phyloP scores from a whole-genome alignment of 805 yeast genomes.

The Hanseniaspora mollemarum region DNA sequence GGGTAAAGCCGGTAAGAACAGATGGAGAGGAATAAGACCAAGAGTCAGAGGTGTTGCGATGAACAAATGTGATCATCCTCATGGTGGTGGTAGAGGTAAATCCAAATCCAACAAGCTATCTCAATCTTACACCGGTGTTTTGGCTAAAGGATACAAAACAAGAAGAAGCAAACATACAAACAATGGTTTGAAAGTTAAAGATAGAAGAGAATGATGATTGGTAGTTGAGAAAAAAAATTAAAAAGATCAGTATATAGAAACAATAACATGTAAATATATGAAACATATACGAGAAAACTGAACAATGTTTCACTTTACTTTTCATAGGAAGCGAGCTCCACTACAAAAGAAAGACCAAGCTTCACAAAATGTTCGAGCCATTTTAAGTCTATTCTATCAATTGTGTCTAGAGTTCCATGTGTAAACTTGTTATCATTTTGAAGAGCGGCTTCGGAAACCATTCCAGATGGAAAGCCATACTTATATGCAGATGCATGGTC shows the following conservation, averaged over 20 bases:
- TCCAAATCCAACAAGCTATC: slow-evolving; percentile 91
- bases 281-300: no score
- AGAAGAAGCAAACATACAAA: slow-evolving; percentile 81
- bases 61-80: slow-evolving; percentile 96
- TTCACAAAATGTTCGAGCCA: slow-evolving; percentile 76
- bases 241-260: background rate
- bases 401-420: slow-evolving; percentile 68
- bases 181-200: slow-evolving; percentile 64
- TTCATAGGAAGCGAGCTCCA: slow-evolving; percentile 50
- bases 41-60: slow-evolving; percentile 95
- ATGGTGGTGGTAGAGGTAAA: slow-evolving; percentile 99
- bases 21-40: slow-evolving; percentile 89
- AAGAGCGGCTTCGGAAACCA: slow-evolving; percentile 68
- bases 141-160: slow-evolving; percentile 88
- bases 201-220: slow-evolving; percentile 49
- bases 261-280: slow-evolving; percentile 4
- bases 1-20: slow-evolving; percentile 94
- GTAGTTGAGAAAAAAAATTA: slow-evolving; percentile 43
- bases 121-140: slow-evolving; percentile 91
- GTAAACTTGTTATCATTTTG: slow-evolving; percentile 54
- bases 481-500: slow-evolving; percentile 82
- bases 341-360: slow-evolving; percentile 58
- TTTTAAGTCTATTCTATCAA: slow-evolving; percentile 64
- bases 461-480: slow-evolving; percentile 74
- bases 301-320: no score